Base-by-base conservation (phyloP, 1,139 yeast genomes). In the Arxiozyma slooffiae region DNA sequence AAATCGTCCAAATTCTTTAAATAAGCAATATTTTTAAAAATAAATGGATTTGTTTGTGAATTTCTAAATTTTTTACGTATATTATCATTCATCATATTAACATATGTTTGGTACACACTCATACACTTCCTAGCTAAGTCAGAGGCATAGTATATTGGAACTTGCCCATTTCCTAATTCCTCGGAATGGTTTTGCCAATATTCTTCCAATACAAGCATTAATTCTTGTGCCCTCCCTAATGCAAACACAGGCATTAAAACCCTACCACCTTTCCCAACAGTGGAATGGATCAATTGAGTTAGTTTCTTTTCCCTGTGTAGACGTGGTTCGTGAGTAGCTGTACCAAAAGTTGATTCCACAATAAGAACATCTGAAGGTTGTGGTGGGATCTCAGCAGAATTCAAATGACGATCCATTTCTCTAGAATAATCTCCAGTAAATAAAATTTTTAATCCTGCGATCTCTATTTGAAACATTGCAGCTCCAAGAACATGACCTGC, bases 401-500 rank as follows among this genome's bases (percentile, higher is more conserved):
- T 92, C 62, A 92, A 78, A 71, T 92, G 99, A 57, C 99, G 80
- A 64, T 90, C 96, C 62, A 88, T 90, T 66, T 90, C 98, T 59
- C 98, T 76, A 3, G 97, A 89, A 62, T 87, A 92, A 67, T 92
- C 99, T 49, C 99, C 99, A 0, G 99, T 92, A 66, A 90, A 92
- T 49, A 94, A 69, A 1, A 89, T 76, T 59, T 88, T 86, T 54
- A 92, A 73, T 0, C 97, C 97, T 8, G 96, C 97, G 60, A 94
- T 85, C 67, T 92, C 99, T 47, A 92, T 79, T 58, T 92, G 82
- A 66, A 84, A 92, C 97, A 92, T 92, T 38, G 98, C 97, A 16
- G 98, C 97, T 48, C 99, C 99, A 48, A 92, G 74, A 20, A 92
- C 99, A 75, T 92, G 99, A 17, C 99, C 99, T 4, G 99, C 99